Conservation (phyloP, 495 filamentous ascomycete species). For the Penicillium lagena region DNA sequence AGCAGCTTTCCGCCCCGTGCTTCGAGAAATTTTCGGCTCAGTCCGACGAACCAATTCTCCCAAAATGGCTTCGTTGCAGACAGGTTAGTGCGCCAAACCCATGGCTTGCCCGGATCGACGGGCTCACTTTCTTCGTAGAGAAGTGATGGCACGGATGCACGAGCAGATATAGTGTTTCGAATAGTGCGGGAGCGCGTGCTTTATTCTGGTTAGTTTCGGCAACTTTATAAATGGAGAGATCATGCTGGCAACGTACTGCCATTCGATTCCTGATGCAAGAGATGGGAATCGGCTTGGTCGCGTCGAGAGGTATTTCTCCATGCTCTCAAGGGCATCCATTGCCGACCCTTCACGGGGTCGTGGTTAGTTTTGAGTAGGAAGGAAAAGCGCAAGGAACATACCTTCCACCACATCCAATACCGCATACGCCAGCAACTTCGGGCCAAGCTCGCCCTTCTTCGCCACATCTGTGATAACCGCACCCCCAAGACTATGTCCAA, state of each 20-base stretch:
- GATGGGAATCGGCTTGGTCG: slow-evolving; percentile 74
- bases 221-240: background rate
- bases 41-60: slow-evolving; percentile 86
- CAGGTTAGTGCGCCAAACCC: slow-evolving; percentile 85
- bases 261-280: slow-evolving; percentile 75
- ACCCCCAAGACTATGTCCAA: slow-evolving; percentile 96
- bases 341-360: slow-evolving; percentile 45
- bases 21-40: slow-evolving; percentile 82
- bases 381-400: slow-evolving; percentile 18
- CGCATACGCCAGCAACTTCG: slow-evolving; percentile 71
- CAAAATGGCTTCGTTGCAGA: slow-evolving; percentile 83
- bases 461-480: slow-evolving; percentile 87
- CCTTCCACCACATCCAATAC: slow-evolving; percentile 96
- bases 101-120: slow-evolving; percentile 37
- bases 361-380: background rate
- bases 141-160: slow-evolving; percentile 81
- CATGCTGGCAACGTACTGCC: slow-evolving; percentile 61
- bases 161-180: slow-evolving; percentile 71
- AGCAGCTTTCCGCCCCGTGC: slow-evolving; percentile 84
- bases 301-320: slow-evolving; percentile 84
- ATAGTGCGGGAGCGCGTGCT: slow-evolving; percentile 81
- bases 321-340: slow-evolving; percentile 90
- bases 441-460: slow-evolving; percentile 55
- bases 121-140: slow-evolving; percentile 43
- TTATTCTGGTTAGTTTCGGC: background rate